Evolutionary conservation across 2,329 filamentous ascomycete species (phyloP), one percentile per base, ranked within the genome.

Genomic region (Fusarium sp.): DNA sequence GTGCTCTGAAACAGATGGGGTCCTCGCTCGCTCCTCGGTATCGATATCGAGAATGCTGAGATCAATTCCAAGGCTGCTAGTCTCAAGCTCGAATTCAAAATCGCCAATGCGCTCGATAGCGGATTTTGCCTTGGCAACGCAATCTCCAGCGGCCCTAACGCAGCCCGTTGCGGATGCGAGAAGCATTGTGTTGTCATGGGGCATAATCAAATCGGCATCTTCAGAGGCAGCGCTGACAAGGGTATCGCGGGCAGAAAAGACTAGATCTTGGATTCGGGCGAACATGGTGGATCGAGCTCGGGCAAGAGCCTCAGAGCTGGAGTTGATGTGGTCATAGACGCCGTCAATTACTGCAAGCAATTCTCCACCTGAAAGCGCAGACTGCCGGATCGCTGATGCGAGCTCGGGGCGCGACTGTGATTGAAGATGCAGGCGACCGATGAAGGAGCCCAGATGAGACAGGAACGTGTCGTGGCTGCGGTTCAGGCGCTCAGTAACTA

Each of bases 21-120:
- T 79, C 42, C 77, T 77, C 7, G 78, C 71, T 20, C 77, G 77
- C 45, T 85, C 82, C 18, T 82, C 76, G 4, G 76, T n/a, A 28
- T 82, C 79, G 13, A 83, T 77, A 61, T 89, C 85, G 51, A 90
- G 82, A n/a, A 87, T 81, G 22, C 81, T 82, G 35, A 90, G 80
- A 71, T 91, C 88, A 58, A 92, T 86, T 13, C 87, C 88, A 32
- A 93, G 82, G 36, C 86, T 82, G 72, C 79, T 82, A 24, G 83
- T 84, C 74, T 93, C 90, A 62, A 93, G 87, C 80, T 97, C 94
- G 75, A 95, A 90, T 81, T 98, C 95, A 74, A 98, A 97, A 81
- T 98, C 95, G 26, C 95, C 95, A 72, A 96, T 94, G 69, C 93
- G 89, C 82, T 98, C 95, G 66, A 99, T 92, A 50, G 97, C 91